Evolutionary conservation across 805 yeast species (phyloP), one percentile per base, ranked within the genome.

Genomic region (Hanseniaspora jakobsenii): DNA sequence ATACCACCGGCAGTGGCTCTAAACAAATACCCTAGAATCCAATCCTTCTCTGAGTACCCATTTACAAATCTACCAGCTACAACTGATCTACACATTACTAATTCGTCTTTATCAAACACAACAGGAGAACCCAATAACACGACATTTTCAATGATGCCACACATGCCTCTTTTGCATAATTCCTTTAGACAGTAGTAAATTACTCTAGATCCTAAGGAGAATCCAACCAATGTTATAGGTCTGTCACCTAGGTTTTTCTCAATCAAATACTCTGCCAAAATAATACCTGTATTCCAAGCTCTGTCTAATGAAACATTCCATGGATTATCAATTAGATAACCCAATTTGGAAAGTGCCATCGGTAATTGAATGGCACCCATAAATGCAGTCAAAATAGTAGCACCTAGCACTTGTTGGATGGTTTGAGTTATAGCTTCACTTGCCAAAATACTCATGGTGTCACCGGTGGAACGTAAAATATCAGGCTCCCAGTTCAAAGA

Each of bases 401-500:
- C 85, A 40, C 97, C 98, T 29, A 91, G 68, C 47, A 91, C 80
- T 60, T 93, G 98, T 64, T 91, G 99, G 36, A 91, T 79, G 4
- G 95, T 84, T 52, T 89, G 91, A 0, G 94, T 76, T 44, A 93
- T 68, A 0, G 93, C 89, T 62, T 91, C 99, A 32, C 89, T 81
- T 0, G 98, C 98, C 47, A 91, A 69, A 54, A 91, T 87, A 50
- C 77, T 75, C 51, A 91, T 89, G 0, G 98, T 91, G 61, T 91
- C 96, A 58, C 99, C 99, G 73, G 83, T 85, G 45, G 94, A 81
- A 50, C 77, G 79, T 54, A 91, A 75, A 91, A 91, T 84, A 52
- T 91, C 98, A 0, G 99, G 99, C 61, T 91, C 99, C 98, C 98
- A 91, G 38, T 83, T 65, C 6, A 91, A 67, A 0, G 97, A 85